Evolutionary conservation across 1,284 basidiomycete species (phyloP).

Genomic region (Ganoderma multipileum): DNA sequence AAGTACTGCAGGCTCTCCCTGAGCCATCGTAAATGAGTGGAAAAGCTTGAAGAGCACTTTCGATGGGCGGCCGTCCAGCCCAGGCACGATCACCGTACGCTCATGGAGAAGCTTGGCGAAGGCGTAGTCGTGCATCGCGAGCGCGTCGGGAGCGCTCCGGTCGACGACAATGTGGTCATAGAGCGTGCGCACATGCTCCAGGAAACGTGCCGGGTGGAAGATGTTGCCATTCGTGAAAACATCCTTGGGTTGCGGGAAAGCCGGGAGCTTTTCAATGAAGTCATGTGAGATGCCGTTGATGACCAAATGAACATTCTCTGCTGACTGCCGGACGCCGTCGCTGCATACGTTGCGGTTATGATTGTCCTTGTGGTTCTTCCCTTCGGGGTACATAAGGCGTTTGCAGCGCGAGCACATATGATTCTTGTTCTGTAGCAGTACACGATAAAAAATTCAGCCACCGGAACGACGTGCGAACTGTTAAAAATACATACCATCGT

Average conservation of each 20-base stretch:
- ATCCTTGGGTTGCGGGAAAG: neutral
- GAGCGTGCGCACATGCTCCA: neutral
- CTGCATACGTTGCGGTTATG: neutral
- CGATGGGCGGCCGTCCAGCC: neutral
- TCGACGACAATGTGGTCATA: neutral
- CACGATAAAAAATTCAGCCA: no score
- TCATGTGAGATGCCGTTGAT: neutral
- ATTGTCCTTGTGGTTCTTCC: neutral
- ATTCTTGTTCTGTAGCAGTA: neutral
- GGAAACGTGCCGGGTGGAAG: neutral
- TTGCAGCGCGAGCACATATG: neutral
- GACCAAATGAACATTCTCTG: neutral
- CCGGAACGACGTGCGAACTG: no score
- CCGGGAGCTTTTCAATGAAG: neutral
- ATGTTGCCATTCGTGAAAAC: neutral
- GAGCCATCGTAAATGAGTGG: neutral
- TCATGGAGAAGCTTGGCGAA: neutral
- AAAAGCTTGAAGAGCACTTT: neutral
- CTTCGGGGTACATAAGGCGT: neutral
- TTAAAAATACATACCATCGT: neutral
- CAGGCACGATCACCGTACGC: neutral
- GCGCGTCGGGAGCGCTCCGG: neutral
- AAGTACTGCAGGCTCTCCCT: neutral
- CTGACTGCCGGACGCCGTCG: neutral
- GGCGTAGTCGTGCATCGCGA: neutral